phyloP scores from a whole-genome alignment of 257 asterid species.

The Solanum bukasovii region DNA sequence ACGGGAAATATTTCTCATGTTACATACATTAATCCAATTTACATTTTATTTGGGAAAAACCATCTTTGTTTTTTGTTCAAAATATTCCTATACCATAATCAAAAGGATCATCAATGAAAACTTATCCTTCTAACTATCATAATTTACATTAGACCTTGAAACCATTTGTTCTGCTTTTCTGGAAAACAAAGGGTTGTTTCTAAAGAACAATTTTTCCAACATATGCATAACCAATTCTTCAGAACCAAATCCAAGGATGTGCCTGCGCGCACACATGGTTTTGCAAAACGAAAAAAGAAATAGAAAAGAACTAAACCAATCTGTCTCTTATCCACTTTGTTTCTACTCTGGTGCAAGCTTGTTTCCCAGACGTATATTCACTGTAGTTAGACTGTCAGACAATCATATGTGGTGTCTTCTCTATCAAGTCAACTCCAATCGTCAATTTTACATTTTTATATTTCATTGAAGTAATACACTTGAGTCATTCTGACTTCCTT shows the following conservation, averaged over 20 bases:
- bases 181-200: neutral
- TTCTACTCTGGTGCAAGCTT: neutral
- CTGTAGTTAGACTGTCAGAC: neutral
- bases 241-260: neutral
- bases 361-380: neutral
- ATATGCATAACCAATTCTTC: neutral
- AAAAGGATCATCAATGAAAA: neutral
- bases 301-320: neutral
- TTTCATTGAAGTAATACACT: neutral
- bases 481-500: neutral
- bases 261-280: neutral
- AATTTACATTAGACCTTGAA: neutral
- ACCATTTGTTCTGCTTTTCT: neutral
- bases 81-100: neutral
- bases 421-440: neutral
- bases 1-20: neutral
- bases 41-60: neutral
- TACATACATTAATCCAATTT: neutral
- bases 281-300: neutral
- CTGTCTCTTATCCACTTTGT: neutral
- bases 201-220: neutral
- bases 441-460: neutral
- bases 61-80: neutral
- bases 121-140: neutral
- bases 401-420: neutral